These are phyloP conservation scores for Diaporthe sp. DNA, from an alignment of 2,329 filamentous ascomycete species.

Conservation along the genomic window DNA sequence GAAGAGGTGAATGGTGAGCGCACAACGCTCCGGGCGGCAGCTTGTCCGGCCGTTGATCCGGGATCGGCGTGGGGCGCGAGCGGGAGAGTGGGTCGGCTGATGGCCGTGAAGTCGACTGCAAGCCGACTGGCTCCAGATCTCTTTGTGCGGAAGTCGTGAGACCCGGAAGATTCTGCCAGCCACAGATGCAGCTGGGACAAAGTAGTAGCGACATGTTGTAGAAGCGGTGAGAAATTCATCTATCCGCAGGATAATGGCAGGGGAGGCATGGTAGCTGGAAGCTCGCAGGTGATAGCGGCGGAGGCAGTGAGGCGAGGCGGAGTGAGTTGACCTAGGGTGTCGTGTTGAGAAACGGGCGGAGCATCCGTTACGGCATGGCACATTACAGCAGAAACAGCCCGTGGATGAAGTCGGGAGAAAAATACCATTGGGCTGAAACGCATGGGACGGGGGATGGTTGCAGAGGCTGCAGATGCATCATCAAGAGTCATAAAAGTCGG, in stretches of 20 bases:
- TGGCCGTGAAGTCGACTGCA: background rate
- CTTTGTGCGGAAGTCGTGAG: background rate
- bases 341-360: constrained; percentile 11
- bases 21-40: background rate
- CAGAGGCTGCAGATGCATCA: constrained; percentile 33
- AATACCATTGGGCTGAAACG: constrained; percentile 11
- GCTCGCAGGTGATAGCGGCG: background rate
- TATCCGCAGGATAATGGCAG: background rate
- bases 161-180: background rate
- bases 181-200: background rate
- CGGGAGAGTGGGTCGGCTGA: constrained; percentile 16
- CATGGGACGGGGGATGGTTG: constrained; percentile 18
- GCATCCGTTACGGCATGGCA: constrained; percentile 4
- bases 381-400: background rate
- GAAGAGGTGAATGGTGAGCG: background rate
- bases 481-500: constrained; percentile 39
- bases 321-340: background rate
- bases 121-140: background rate
- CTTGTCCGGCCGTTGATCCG: constrained; percentile 11
- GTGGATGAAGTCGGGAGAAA: background rate
- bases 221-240: constrained; percentile 19
- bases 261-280: background rate
- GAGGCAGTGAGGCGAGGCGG: constrained; percentile 10
- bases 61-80: constrained; percentile 10
- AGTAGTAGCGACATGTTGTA: background rate